Evolutionary conservation across 2,329 filamentous ascomycete species (phyloP).

Genomic region (Ilyonectria robusta): DNA sequence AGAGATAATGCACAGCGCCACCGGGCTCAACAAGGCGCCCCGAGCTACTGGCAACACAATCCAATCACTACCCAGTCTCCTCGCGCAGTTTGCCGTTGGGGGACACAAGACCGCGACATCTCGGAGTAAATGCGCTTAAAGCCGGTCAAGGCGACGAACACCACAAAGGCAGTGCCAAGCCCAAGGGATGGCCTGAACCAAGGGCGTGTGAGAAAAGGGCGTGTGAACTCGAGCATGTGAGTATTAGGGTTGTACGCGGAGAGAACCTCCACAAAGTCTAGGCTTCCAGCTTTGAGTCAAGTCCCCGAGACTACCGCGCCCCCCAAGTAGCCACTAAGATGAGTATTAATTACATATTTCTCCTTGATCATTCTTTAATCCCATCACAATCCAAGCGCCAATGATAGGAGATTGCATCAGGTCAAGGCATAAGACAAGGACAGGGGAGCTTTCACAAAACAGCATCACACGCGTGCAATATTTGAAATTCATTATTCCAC

Average conservation of each 20-base stretch:
- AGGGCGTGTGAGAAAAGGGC: background rate
- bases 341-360: background rate
- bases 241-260: background rate
- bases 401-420: background rate
- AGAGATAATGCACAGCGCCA: background rate
- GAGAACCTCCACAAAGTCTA: background rate
- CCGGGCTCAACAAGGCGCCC: background rate
- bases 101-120: background rate
- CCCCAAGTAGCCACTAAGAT: background rate
- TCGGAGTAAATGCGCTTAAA: background rate
- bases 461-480: background rate
- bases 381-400: background rate
- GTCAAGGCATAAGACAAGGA: background rate
- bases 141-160: background rate
- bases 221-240: background rate
- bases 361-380: background rate
- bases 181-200: background rate
- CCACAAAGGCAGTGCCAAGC: background rate
- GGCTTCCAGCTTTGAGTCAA: background rate
- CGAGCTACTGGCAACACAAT: background rate
- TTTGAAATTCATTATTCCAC: background rate
- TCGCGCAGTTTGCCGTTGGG: background rate
- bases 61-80: background rate
- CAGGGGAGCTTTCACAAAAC: constrained; percentile 1
- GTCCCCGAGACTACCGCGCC: no score